A percentile compares a stretch with the other conserved stretches of the same genome.
These are phyloP conservation scores for Euphorbia pulcherrima DNA, from an alignment of 345 rosid species.

Conservation along the genomic window DNA sequence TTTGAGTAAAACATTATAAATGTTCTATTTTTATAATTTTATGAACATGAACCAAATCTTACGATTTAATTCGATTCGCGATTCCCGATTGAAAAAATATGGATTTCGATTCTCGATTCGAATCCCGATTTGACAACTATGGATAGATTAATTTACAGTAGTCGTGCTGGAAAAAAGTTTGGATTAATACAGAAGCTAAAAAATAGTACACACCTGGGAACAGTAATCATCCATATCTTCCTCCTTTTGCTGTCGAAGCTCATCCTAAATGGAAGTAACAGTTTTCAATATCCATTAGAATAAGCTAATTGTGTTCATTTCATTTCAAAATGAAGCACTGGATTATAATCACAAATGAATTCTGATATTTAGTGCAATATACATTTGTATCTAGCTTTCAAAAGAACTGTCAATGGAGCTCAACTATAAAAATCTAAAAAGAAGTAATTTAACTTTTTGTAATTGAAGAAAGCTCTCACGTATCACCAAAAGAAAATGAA, in stretches of 20 bases:
- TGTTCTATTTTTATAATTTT: too few relatives aligned
- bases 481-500: too few relatives aligned
- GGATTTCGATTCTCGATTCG: too few relatives aligned
- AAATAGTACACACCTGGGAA: conserved; percentile 62
- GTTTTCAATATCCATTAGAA: not conserved
- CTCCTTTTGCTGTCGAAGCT: conserved; percentile 77
- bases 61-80: too few relatives aligned
- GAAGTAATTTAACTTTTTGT: not conserved
- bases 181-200: conserved; percentile 7
- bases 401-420: not conserved
- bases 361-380: not conserved
- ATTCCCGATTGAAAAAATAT: too few relatives aligned
- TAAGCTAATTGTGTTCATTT: not conserved
- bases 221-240: conserved; percentile 97
- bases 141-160: too few relatives aligned
- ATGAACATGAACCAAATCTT: too few relatives aligned
- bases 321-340: not conserved
- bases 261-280: conserved; percentile 44
- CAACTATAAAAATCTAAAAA: not conserved
- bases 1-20: too few relatives aligned
- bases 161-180: not conserved
- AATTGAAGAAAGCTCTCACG: too few relatives aligned
- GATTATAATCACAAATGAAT: not conserved
- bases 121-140: too few relatives aligned
- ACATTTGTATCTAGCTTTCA: not conserved